Base-by-base conservation (phyloP, 1,284 basidiomycete genomes). In the Athelia sp. region DNA sequence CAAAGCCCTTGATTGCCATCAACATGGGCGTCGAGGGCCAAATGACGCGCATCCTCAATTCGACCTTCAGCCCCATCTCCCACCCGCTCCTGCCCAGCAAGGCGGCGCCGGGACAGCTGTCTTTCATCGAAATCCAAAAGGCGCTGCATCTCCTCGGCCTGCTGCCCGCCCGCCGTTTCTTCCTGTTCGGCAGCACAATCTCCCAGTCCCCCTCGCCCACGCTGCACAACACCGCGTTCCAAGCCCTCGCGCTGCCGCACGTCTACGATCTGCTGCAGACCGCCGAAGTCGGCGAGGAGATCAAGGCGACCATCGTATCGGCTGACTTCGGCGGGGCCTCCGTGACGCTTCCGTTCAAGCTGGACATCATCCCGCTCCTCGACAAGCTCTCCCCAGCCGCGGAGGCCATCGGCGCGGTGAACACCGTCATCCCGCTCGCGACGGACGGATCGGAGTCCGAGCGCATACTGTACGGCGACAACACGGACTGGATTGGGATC, bases 401-500 rank as follows among this genome's bases (percentile, higher is more conserved):
- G 0, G 73, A 82, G 57, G 73, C 79, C 3, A 93, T 98, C 51
- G 94, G 94, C 1, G 94, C 94, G 0, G 91, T 97, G 56, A 97
- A 98, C 68, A 98, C 94, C 21, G 80, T 97, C 62, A 77, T 94
- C 18, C 86, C 89, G 3, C 47, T 59, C 8, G 57, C 56, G 9
- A 54, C 67, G 2, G 73, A 76, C 47, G 36, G 8, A 21, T 17
- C n/a, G 4, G 79, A 80, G 1, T 66, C 71, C 14, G 57, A 54
- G 3, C 70, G 73, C 2, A 67, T 72, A 21, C 72, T 98, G 24
- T 72, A 81, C 46, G 94, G 95, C 1, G 93, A 97, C 61, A 98
- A 98, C 69, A 96, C 93, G 0, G 94, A 97, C 63, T 97, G 93
- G 86, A 67, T 88, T 46, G 94, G 91, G 0, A 95, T 98, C 56